phyloP scores from a whole-genome alignment of 192 early-diverging fungal genomes.

The Kappamyces sp. region DNA sequence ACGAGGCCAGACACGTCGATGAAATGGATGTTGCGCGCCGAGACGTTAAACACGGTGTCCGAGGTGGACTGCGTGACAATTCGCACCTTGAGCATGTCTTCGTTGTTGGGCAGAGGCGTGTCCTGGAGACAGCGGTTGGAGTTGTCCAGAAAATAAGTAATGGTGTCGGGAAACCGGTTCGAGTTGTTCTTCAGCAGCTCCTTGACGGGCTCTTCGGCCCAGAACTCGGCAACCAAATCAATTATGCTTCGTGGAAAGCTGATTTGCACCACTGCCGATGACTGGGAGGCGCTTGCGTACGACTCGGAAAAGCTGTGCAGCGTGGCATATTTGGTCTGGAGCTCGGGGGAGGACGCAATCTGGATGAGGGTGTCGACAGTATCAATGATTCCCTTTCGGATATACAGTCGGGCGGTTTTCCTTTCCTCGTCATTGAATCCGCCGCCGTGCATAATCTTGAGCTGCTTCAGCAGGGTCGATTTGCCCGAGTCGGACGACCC shows the following conservation, averaged over 20 bases:
- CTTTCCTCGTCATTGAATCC: slow-evolving; percentile 30
- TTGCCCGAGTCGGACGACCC: slow-evolving; percentile 40
- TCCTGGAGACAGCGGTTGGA: slow-evolving; percentile 1
- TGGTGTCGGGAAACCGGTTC: slow-evolving; percentile 26
- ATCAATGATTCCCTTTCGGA: slow-evolving; percentile 27
- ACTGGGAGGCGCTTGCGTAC: slow-evolving; percentile 22
- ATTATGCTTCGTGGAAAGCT: slow-evolving; percentile 15
- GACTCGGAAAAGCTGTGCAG: slow-evolving; percentile 13
- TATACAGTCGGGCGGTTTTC: neutral
- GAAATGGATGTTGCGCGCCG: slow-evolving; percentile 33
- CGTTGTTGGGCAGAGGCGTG: slow-evolving; percentile 1
- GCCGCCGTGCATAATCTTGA: slow-evolving; percentile 34
- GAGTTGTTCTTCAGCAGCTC: slow-evolving; percentile 1
- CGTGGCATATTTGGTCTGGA: slow-evolving; percentile 26
- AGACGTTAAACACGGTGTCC: slow-evolving; percentile 36
- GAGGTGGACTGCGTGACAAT: slow-evolving; percentile 28
- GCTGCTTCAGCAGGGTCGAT: slow-evolving; percentile 41
- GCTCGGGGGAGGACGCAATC: slow-evolving; percentile 1
- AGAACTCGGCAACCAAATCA: slow-evolving; percentile 25
- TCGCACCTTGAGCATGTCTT: slow-evolving; percentile 36
- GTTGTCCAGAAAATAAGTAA: neutral
- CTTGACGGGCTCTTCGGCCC: slow-evolving; percentile 28
- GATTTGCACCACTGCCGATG: neutral
- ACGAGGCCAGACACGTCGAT: slow-evolving; percentile 71
- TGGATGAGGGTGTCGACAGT: slow-evolving; percentile 24